Conservation (phyloP, 495 filamentous ascomycete species). For the Xylaria nigripes region DNA sequence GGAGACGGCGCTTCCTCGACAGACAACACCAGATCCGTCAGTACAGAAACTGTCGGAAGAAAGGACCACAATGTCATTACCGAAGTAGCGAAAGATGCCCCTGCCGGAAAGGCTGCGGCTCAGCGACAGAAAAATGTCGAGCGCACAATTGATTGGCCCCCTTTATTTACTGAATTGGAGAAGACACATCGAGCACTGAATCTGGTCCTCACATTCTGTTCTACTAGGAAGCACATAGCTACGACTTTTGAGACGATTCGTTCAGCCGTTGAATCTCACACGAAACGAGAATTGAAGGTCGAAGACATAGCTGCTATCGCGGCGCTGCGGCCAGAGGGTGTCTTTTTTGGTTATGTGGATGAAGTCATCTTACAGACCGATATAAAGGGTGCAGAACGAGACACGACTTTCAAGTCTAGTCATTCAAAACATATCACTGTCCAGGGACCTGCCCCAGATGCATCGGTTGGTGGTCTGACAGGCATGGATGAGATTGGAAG, state of each 20-base stretch:
- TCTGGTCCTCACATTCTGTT: constrained; percentile 89
- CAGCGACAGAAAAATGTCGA: constrained; percentile 13
- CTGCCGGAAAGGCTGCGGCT: constrained; percentile 1
- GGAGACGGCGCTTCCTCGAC: background rate
- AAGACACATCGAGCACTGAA: constrained; percentile 80
- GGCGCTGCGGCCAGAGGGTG: constrained; percentile 62
- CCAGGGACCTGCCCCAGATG: constrained; percentile 36
- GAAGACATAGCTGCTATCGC: constrained; percentile 79
- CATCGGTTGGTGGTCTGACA: constrained; percentile 41
- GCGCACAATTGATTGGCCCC: constrained; percentile 55
- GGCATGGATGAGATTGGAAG: constrained; percentile 34
- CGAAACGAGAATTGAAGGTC: constrained; percentile 56
- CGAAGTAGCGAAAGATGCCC: constrained; percentile 18
- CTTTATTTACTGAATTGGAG: constrained; percentile 60
- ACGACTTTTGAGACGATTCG: constrained; percentile 88
- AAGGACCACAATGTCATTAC: background rate
- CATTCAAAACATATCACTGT: constrained; percentile 33
- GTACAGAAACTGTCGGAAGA: background rate
- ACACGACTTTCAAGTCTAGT: constrained; percentile 42
- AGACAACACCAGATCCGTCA: background rate
- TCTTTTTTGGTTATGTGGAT: constrained; percentile 82
- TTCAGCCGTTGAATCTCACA: constrained; percentile 74
- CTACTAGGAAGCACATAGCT: constrained; percentile 79
- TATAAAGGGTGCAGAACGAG: constrained; percentile 54
- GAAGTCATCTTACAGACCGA: constrained; percentile 72